These are phyloP conservation scores for Penicillium dipodomyicola DNA, from an alignment of 495 filamentous ascomycete genomes.

Conservation along the genomic window DNA sequence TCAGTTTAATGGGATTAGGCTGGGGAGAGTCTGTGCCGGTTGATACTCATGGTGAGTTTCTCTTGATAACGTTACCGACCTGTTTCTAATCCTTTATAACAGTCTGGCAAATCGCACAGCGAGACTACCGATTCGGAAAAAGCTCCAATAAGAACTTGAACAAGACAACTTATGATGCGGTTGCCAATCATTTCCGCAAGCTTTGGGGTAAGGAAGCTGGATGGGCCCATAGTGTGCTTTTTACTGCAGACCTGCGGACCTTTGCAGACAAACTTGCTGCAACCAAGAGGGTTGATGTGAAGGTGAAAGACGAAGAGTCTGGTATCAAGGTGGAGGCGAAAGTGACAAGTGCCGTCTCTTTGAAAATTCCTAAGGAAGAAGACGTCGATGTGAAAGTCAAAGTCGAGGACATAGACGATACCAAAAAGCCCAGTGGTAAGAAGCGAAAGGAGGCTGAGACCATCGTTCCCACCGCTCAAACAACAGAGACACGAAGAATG, in stretches of 20 bases:
- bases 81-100: constrained; percentile 7
- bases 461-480: constrained; percentile 29
- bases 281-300: constrained; percentile 44
- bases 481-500: constrained; percentile 35
- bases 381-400: constrained; percentile 26
- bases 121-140: constrained; percentile 92
- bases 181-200: constrained; percentile 84
- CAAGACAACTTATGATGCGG: constrained; percentile 81
- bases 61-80: not conserved
- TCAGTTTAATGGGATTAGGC: constrained; percentile 95
- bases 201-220: constrained; percentile 94
- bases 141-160: constrained; percentile 81
- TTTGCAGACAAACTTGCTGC: constrained; percentile 67
- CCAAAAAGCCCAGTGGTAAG: constrained; percentile 16
- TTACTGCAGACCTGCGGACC: constrained; percentile 86
- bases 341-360: constrained; percentile 27
- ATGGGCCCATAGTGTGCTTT: constrained; percentile 96
- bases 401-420: constrained; percentile 20
- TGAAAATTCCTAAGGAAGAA: constrained; percentile 30
- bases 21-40: constrained; percentile 94
- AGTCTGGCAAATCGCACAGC: constrained; percentile 97
- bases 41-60: constrained; percentile 77
- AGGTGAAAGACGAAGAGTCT: constrained; percentile 28
- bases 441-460: constrained; percentile 21
- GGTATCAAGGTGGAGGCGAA: constrained; percentile 30